Conservation (phyloP, 202 grass and related monocot species). For the Panicum hallii region DNA sequence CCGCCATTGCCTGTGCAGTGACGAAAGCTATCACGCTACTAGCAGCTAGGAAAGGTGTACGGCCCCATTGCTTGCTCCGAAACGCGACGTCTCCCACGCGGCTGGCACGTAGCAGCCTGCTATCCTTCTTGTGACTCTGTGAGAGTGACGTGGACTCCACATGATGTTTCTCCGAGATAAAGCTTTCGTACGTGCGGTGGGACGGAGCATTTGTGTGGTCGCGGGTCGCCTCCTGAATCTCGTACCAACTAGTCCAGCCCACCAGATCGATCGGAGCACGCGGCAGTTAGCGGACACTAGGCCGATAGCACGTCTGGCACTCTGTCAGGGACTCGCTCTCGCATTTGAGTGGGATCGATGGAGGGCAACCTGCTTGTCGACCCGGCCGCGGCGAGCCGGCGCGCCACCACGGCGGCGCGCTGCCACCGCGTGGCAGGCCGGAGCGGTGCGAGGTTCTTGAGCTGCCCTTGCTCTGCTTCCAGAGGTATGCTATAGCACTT, state of each 20-base stretch:
- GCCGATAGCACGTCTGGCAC: neutral
- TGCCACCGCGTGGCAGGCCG: neutral
- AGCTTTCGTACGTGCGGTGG: neutral
- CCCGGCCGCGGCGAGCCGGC: neutral
- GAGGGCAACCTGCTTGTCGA: neutral
- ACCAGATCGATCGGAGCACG: neutral
- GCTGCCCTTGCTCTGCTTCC: neutral
- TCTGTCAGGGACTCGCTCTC: neutral
- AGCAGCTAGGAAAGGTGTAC: neutral
- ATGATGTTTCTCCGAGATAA: neutral
- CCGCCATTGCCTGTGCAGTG: too few species aligned
- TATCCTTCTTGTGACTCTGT: neutral
- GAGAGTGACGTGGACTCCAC: constrained; percentile 16
- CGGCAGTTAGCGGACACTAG: neutral
- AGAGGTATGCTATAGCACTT: neutral
- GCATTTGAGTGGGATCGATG: neutral
- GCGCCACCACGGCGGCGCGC: neutral
- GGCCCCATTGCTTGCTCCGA: neutral
- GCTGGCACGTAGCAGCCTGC: neutral
- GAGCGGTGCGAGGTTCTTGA: neutral
- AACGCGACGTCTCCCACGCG: constrained; percentile 17
- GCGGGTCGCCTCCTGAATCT: neutral
- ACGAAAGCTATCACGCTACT: too few species aligned
- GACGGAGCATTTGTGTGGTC: neutral
- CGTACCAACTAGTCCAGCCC: neutral